Evolutionary conservation across 306 rosid species (phyloP).

Genomic region (Cucurbita moschata): DNA sequence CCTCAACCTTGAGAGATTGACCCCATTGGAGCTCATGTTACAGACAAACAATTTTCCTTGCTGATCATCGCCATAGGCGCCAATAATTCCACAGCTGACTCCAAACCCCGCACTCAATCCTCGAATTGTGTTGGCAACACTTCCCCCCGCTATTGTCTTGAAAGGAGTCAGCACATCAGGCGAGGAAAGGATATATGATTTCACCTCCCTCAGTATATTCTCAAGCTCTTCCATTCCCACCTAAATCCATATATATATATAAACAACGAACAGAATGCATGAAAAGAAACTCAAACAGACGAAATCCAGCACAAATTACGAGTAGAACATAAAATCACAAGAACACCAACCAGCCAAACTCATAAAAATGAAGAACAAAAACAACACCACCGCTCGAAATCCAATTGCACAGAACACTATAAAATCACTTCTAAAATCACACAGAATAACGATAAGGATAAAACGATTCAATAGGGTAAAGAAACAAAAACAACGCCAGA

Average conservation of each 20-base stretch:
- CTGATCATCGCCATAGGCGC: conserved; percentile 73
- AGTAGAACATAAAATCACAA: neutral
- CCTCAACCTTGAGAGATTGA: conserved; percentile 59
- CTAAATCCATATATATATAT: conserved; percentile 13
- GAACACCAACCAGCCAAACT: neutral
- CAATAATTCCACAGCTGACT: conserved; percentile 62
- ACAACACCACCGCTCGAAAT: neutral
- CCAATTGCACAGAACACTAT: neutral
- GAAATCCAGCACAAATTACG: neutral
- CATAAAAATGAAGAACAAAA: neutral
- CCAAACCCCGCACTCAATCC: conserved; percentile 69
- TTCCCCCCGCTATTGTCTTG: conserved; percentile 81
- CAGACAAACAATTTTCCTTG: conserved; percentile 62
- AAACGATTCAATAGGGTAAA: neutral
- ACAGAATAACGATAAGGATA: too few relatives aligned
- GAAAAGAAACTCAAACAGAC: neutral
- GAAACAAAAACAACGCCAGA: neutral
- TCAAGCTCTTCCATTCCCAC: conserved; percentile 62
- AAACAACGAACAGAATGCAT: neutral
- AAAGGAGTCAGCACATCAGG: conserved; percentile 17
- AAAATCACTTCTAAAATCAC: neutral
- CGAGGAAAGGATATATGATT: conserved; percentile 19
- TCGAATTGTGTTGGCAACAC: conserved; percentile 81
- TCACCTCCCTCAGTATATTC: conserved; percentile 38
- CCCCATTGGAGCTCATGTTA: conserved; percentile 61